Evolutionary conservation across 768 basidiomycete genomes (phyloP).

Genomic region (Psilocybe sp.): DNA sequence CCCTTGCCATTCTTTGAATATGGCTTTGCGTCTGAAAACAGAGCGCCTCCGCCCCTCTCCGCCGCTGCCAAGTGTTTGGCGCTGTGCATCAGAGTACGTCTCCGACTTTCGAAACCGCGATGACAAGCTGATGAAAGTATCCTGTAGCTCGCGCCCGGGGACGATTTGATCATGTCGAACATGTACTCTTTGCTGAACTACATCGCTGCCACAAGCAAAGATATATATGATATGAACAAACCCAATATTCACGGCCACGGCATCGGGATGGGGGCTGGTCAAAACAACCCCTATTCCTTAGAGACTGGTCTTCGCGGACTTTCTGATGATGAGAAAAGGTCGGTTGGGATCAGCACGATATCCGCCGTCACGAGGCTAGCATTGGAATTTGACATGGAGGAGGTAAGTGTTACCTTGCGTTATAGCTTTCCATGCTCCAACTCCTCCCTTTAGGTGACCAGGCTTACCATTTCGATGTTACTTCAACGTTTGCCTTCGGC

Average conservation of each 20-base stretch:
- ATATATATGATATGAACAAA: conserved; percentile 54
- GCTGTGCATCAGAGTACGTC: conserved; percentile 76
- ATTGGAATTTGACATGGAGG: conserved; percentile 82
- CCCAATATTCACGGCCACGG: conserved; percentile 40
- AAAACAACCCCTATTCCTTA: conserved; percentile 50
- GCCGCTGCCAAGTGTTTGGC: conserved; percentile 91
- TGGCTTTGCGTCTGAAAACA: conserved; percentile 70
- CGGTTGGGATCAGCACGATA: conserved; percentile 88
- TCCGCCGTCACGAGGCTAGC: conserved; percentile 87
- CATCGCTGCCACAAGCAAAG: conserved; percentile 81
- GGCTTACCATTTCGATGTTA: conserved; percentile 89
- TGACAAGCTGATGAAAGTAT: conserved; percentile 3
- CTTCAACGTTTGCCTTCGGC: conserved; percentile 82
- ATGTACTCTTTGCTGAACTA: conserved; percentile 96
- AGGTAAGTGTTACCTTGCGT: conserved; percentile 40
- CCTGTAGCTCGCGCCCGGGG: conserved; percentile 73
- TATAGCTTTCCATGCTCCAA: not conserved
- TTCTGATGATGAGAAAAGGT: conserved; percentile 80
- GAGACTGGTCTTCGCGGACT: conserved; percentile 65
- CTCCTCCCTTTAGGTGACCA: conserved; percentile 56
- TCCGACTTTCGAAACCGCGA: not conserved
- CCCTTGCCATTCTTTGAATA: conserved; percentile 88
- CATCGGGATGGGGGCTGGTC: conserved; percentile 38
- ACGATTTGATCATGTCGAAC: conserved; percentile 89
- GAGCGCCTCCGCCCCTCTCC: conserved; percentile 73